Evolutionary conservation across 208 protist genomes (phyloP), one percentile per base, ranked within the genome.

Genomic region (Spongospora subterranea): DNA sequence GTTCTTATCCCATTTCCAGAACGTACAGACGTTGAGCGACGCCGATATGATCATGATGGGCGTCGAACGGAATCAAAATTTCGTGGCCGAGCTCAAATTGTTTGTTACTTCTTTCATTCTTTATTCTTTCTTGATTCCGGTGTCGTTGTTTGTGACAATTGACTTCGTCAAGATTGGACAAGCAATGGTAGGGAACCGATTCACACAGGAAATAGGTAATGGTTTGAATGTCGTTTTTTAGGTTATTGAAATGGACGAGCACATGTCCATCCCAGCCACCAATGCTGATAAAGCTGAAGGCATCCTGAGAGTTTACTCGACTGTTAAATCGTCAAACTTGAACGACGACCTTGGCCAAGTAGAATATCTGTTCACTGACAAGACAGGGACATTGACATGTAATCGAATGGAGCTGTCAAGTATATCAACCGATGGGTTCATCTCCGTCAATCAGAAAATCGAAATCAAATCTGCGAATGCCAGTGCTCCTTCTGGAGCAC

Each of bases 321-420:
- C 98, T 0, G 98, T 98, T 0, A 92, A 97, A 76, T 98, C 97
- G 50, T 97, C 96, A 35, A 98, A 97, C 17, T 96, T 99, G 46
- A 97, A 98, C 0, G 98, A 99, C 93, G 98, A 99, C 93, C 94
- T 99, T 0, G 98, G 98, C 35, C 95, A 98, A 39, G 95, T 99
- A 45, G 95, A 97, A 88, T 99, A 98, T 93, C 94, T 99, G 50
- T 97, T 99, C 77, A 97, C 96, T 6, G 98, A 99, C 94, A 99
- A 99, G 94, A 99, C 98, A 20, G 98, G 98, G 50, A 99, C 98
- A 46, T 93, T 99, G 0, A 99, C 98, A 0, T 88, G 88, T 29
- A 96, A 96, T 88, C 88, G 71, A 13, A 82, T 82, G 71, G 71
- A 82, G 71, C 71, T 82, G n/a, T 82, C 71, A 13, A 82, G 35